A percentile compares a stretch with the other conserved stretches of the same genome.
phyloP scores from a whole-genome alignment of 225 moss, liverwort and hornwort genomes.

The Rhytidiadelphus loreus region DNA sequence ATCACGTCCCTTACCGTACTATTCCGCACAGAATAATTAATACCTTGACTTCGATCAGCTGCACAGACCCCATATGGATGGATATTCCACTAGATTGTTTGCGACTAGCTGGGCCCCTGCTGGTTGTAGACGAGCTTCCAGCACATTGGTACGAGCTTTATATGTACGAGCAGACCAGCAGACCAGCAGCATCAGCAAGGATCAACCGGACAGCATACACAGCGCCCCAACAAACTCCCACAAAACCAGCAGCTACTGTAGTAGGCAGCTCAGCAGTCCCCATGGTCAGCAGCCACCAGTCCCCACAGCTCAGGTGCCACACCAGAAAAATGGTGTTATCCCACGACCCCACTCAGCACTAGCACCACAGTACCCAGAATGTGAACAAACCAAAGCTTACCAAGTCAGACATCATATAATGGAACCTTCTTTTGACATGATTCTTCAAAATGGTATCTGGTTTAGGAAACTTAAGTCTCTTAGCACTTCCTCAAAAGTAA shows the following conservation, averaged over 20 bases:
- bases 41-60: neutral
- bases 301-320: slow-evolving; percentile 80
- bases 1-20: neutral
- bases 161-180: neutral
- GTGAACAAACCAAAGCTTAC: slow-evolving; percentile 35
- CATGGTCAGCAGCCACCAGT: slow-evolving; percentile 25
- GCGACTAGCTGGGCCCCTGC: neutral
- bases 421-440: neutral
- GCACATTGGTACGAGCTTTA: slow-evolving; percentile 3
- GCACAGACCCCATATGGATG: slow-evolving; percentile 3
- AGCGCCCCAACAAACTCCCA: slow-evolving; percentile 36
- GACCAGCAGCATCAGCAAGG: slow-evolving; percentile 13
- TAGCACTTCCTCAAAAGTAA: neutral
- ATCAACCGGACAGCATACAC: slow-evolving; percentile 24
- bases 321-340: slow-evolving; percentile 44
- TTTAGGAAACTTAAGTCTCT: neutral
- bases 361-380: slow-evolving; percentile 63
- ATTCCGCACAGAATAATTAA: neutral
- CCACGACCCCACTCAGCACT: slow-evolving; percentile 98
- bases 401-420: slow-evolving; percentile 19
- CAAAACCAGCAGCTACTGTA: slow-evolving; percentile 17
- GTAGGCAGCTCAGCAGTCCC: slow-evolving; percentile 31
- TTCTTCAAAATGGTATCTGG: neutral
- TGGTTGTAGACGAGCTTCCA: slow-evolving; percentile 1
- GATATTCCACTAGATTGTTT: neutral